These are phyloP conservation scores for Sporothrix luriei DNA, from an alignment of 2,329 filamentous ascomycete species.

Conservation along the genomic window DNA sequence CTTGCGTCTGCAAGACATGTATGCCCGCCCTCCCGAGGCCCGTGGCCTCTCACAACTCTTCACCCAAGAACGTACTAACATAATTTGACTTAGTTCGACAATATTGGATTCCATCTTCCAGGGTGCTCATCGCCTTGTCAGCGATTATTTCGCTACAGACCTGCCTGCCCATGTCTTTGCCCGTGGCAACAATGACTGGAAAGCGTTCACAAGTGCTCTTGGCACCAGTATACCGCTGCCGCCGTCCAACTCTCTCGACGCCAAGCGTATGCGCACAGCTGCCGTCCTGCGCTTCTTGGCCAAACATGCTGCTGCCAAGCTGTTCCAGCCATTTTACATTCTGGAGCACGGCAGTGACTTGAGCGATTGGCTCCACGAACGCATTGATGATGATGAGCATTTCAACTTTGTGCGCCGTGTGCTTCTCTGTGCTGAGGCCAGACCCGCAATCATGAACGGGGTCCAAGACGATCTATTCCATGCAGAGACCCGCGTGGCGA, in stretches of 20 bases:
- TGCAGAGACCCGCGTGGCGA: background rate
- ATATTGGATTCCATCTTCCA: conserved; percentile 7
- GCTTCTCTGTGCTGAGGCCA: background rate
- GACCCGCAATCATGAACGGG: too few species aligned
- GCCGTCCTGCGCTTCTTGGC: conserved; percentile 21
- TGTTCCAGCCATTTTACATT: conserved; percentile 29
- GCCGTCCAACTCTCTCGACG: conserved; percentile 4
- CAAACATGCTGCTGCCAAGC: background rate
- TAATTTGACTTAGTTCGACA: background rate
- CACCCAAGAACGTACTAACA: background rate
- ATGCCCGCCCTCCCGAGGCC: background rate
- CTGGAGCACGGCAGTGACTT: background rate
- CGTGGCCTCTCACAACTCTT: background rate
- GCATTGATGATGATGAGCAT: background rate
- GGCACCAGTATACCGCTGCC: conserved; percentile 7
- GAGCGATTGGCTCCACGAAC: background rate
- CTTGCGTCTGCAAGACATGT: background rate
- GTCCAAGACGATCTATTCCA: too few species aligned
- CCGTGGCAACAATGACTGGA: background rate
- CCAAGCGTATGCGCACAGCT: conserved; percentile 29
- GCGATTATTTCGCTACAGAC: conserved; percentile 13
- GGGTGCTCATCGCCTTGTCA: background rate
- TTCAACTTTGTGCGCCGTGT: conserved; percentile 4
- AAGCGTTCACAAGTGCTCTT: background rate
- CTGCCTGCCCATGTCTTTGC: background rate